Base-by-base conservation (phyloP, 345 rosid genomes). In the Salix purpurea region DNA sequence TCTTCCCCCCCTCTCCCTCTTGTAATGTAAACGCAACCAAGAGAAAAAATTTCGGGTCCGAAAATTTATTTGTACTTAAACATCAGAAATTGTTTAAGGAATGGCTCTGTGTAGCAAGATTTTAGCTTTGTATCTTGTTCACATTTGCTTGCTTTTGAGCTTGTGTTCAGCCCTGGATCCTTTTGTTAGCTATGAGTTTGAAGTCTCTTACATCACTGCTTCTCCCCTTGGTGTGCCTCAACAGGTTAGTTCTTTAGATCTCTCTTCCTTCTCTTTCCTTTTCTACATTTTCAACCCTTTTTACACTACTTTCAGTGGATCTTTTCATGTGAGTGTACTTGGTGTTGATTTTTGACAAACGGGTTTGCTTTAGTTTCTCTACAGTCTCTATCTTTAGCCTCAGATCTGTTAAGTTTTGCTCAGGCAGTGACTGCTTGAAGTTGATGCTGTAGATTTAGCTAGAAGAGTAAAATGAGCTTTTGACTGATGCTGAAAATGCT, bases 151-250 rank as follows among this genome's bases (percentile, higher is more conserved):
- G 77, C 84, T 90, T 21, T 39, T 72, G 32, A 74, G 85, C 78
- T 71, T 81, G 34, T 85, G 90, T 84, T 88, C 79, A n/a, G 92
- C 95, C 80, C 93, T 69, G 72, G 99, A 96, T 87, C 94, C 97
- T 19, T 86, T 81, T 80, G 91, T 81, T 26, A 83, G 58, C 85
- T 91, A 76, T 54, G 75, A 92, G 70, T 96, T 96, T 64, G 92
- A 88, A 81, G 92, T 96, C 79, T 89, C 99, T 42, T 96, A 96
- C 83, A 91, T 91, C 84, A 91, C 98, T 68, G 98, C 97, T 80
- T 92, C 99, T 77, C 99, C 98, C 78, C 94, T 93, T 73, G 98
- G 99, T 72, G 92, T 89, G 58, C 96, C 99, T 66, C 97, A 93
- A 71, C 94, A 92, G 98, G 98, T 93, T 58, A 24, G 83, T 77